These are phyloP conservation scores for Lactarius hatsudake DNA, from an alignment of 768 basidiomycete genomes.

Conservation along the genomic window DNA sequence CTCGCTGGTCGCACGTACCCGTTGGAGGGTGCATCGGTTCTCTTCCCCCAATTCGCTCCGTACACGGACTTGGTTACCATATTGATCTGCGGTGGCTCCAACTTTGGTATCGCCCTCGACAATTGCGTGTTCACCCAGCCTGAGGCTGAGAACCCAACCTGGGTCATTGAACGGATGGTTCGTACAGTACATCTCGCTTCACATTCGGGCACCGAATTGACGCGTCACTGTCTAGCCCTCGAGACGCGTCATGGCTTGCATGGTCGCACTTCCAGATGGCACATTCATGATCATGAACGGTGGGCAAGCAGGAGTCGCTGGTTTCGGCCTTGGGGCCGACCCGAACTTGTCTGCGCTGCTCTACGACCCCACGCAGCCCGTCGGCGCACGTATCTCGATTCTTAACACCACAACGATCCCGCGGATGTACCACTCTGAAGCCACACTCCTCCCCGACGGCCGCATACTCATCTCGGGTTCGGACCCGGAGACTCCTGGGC, in stretches of 20 bases:
- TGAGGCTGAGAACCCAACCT: conserved; percentile 57
- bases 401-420: conserved; percentile 67
- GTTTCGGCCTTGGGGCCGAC: conserved; percentile 65
- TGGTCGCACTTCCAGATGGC: conserved; percentile 70
- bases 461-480: conserved; percentile 75
- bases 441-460: conserved; percentile 70
- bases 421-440: conserved; percentile 77
- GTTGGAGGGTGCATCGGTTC: conserved; percentile 64
- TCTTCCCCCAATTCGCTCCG: conserved; percentile 68
- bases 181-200: conserved; percentile 27
- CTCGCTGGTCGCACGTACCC: conserved; percentile 77
- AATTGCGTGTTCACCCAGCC: conserved; percentile 72
- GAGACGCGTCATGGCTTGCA: conserved; percentile 72
- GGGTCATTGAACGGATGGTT: conserved; percentile 80
- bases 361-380: conserved; percentile 62
- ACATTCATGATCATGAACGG: conserved; percentile 77
- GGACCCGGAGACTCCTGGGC: conserved; percentile 59
- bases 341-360: conserved; percentile 65
- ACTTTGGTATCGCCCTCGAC: conserved; percentile 54
- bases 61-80: conserved; percentile 71
- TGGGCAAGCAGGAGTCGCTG: conserved; percentile 64
- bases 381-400: conserved; percentile 62
- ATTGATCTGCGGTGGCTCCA: conserved; percentile 75
- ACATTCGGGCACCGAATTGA: neutral
- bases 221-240: conserved; percentile 48